phyloP scores from a whole-genome alignment of 1,139 yeast genomes.

The Taphrina betulina region DNA sequence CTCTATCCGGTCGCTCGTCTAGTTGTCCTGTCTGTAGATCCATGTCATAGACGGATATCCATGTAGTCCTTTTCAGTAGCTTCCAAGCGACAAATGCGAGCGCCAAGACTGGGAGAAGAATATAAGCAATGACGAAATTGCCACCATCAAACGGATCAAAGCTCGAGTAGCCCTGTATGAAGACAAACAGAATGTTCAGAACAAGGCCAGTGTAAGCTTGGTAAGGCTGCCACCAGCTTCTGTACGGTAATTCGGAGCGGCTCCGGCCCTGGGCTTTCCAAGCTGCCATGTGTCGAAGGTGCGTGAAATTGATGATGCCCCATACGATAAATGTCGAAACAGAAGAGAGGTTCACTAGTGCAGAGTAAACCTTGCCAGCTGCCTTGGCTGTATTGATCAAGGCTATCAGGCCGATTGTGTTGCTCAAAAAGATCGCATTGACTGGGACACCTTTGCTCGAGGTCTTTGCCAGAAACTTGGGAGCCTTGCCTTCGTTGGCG shows the following conservation, averaged over 20 bases:
- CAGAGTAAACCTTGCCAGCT: slow-evolving; percentile 63
- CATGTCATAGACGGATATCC: slow-evolving; percentile 49
- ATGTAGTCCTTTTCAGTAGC: slow-evolving; percentile 49
- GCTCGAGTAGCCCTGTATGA: slow-evolving; percentile 70
- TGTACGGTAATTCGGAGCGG: slow-evolving; percentile 47
- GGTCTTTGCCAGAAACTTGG: slow-evolving; percentile 54
- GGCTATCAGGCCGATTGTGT: slow-evolving; percentile 63
- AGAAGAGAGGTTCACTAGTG: slow-evolving; percentile 74
- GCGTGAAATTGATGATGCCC: slow-evolving; percentile 78
- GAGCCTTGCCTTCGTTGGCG: slow-evolving; percentile 63
- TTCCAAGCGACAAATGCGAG: slow-evolving; percentile 50
- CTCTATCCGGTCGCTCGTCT: no score
- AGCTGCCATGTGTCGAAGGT: slow-evolving; percentile 62
- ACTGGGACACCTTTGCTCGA: slow-evolving; percentile 68
- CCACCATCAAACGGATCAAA: slow-evolving; percentile 66
- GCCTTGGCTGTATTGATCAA: slow-evolving; percentile 56
- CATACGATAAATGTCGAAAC: slow-evolving; percentile 57
- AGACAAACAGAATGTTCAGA: slow-evolving; percentile 56
- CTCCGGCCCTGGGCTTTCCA: slow-evolving; percentile 41
- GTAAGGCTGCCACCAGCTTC: slow-evolving; percentile 76
- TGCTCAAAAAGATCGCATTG: slow-evolving; percentile 57
- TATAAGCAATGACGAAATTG: slow-evolving; percentile 64
- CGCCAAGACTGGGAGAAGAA: slow-evolving; percentile 59
- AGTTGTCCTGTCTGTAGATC: slow-evolving; percentile 49
- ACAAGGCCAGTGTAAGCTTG: slow-evolving; percentile 66